These are phyloP conservation scores for Penicillium brevicompactum DNA, from an alignment of 2,329 filamentous ascomycete species.

Conservation along the genomic window DNA sequence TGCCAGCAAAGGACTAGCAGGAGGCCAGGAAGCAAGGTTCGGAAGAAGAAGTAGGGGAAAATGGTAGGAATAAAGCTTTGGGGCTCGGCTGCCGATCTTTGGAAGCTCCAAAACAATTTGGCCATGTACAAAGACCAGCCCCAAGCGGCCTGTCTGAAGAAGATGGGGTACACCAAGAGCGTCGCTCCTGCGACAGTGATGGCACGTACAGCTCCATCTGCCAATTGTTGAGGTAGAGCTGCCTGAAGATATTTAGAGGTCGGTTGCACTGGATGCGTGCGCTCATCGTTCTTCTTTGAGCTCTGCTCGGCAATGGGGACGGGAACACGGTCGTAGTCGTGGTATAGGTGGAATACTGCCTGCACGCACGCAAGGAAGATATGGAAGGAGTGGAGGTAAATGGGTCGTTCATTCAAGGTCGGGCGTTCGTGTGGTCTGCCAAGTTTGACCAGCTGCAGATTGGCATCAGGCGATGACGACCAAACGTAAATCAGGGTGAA, in stretches of 20 bases:
- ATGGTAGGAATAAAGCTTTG: slow-evolving; percentile 56
- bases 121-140: slow-evolving; percentile 69
- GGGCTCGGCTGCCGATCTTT: slow-evolving; percentile 65
- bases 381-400: slow-evolving; percentile 76
- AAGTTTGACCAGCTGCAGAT: slow-evolving; percentile 73
- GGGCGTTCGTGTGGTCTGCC: slow-evolving; percentile 67
- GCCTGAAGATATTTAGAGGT: slow-evolving; percentile 43
- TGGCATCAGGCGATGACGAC: slow-evolving; percentile 61
- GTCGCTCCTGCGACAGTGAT: slow-evolving; percentile 49
- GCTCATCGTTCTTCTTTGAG: slow-evolving; percentile 34
- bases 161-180: slow-evolving; percentile 61
- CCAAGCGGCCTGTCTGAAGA: slow-evolving; percentile 69
- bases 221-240: slow-evolving; percentile 33
- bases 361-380: slow-evolving; percentile 70
- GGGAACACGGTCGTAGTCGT: slow-evolving; percentile 71
- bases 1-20: slow-evolving; percentile 76
- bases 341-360: slow-evolving; percentile 67
- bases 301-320: slow-evolving; percentile 49
- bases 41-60: slow-evolving; percentile 59
- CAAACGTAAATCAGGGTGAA: slow-evolving; percentile 82
- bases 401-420: slow-evolving; percentile 79
- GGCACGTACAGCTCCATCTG: slow-evolving; percentile 38
- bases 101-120: slow-evolving; percentile 73
- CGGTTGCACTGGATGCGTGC: slow-evolving; percentile 39
- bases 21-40: slow-evolving; percentile 63